A percentile compares a stretch with the other conserved stretches of the same genome.
These are phyloP conservation scores for Melampsora americana DNA, from an alignment of 1,284 basidiomycete species.

Conservation along the genomic window DNA sequence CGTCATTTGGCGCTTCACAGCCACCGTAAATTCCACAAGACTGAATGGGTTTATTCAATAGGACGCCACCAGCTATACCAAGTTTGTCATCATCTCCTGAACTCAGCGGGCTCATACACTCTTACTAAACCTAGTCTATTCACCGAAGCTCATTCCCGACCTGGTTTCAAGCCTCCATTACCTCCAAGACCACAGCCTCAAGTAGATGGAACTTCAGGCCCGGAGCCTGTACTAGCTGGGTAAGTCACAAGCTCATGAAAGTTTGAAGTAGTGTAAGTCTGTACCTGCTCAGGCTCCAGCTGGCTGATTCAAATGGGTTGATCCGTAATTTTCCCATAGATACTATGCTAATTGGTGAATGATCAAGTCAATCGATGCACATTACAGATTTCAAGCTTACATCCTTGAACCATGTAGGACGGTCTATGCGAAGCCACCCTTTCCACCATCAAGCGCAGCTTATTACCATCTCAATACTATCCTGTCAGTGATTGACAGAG, in stretches of 20 bases:
- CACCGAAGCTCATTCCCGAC: conserved; percentile 30
- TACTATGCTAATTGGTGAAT: conserved; percentile 37
- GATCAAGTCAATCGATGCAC: not conserved
- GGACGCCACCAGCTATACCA: conserved; percentile 2
- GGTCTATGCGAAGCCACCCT: conserved; percentile 42
- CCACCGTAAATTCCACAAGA: too few species aligned
- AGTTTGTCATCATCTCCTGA: not conserved
- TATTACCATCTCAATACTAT: conserved; percentile 44
- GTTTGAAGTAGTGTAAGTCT: not conserved
- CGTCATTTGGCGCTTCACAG: too few species aligned
- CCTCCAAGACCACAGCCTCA: conserved; percentile 13
- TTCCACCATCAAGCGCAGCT: conserved; percentile 30
- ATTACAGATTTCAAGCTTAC: not conserved
- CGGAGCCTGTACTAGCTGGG: conserved; percentile 32
- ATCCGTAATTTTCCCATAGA: not conserved
- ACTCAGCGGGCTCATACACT: not conserved
- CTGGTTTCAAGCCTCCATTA: conserved; percentile 27
- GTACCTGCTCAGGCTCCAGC: not conserved
- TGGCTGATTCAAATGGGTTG: not conserved
- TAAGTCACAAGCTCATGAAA: not conserved
- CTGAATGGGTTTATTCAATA: conserved; percentile 6
- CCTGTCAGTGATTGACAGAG: conserved; percentile 12
- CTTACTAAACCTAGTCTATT: not conserved
- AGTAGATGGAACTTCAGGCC: not conserved
- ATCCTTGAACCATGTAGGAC: conserved; percentile 14